These are phyloP conservation scores for Talaromyces sp. DNA, from an alignment of 2,329 filamentous ascomycete genomes.

Conservation along the genomic window DNA sequence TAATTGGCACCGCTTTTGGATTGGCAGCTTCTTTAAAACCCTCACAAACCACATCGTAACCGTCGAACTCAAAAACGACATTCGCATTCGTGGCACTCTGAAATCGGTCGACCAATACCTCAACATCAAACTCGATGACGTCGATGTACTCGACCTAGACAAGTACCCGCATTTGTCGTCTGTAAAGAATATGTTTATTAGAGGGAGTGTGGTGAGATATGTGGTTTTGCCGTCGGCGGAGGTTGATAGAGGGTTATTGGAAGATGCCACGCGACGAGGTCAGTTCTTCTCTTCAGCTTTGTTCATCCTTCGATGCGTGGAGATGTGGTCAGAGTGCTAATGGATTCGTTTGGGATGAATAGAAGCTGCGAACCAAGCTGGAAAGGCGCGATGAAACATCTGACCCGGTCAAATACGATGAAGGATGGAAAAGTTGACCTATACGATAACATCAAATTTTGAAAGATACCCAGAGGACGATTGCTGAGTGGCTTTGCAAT, in stretches of 20 bases:
- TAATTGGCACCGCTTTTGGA: conserved; percentile 44
- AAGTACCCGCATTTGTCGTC: conserved; percentile 90
- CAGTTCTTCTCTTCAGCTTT: conserved; percentile 23
- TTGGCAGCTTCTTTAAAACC: conserved; percentile 98
- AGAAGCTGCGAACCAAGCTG: conserved; percentile 51
- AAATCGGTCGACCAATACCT: conserved; percentile 99
- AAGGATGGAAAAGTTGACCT: background rate
- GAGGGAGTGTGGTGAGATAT: conserved; percentile 88
- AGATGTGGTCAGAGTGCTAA: background rate
- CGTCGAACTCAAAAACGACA: conserved; percentile 98
- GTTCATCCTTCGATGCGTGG: background rate
- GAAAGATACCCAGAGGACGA: background rate
- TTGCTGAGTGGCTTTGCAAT: background rate
- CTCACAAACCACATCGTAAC: conserved; percentile 96
- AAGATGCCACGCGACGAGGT: conserved; percentile 89
- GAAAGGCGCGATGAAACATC: conserved; percentile 42
- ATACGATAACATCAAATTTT: background rate
- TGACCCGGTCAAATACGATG: background rate
- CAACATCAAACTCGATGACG: conserved; percentile 98
- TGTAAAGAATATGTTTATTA: conserved; percentile 94
- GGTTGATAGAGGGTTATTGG: conserved; percentile 80
- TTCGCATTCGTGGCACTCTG: conserved; percentile 88
- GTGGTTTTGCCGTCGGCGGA: conserved; percentile 79
- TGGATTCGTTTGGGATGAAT: conserved; percentile 20
- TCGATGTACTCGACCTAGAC: conserved; percentile 84